These are phyloP conservation scores for Globomyces pollinis-pini DNA, from an alignment of 192 early-diverging fungal genomes.

Conservation along the genomic window DNA sequence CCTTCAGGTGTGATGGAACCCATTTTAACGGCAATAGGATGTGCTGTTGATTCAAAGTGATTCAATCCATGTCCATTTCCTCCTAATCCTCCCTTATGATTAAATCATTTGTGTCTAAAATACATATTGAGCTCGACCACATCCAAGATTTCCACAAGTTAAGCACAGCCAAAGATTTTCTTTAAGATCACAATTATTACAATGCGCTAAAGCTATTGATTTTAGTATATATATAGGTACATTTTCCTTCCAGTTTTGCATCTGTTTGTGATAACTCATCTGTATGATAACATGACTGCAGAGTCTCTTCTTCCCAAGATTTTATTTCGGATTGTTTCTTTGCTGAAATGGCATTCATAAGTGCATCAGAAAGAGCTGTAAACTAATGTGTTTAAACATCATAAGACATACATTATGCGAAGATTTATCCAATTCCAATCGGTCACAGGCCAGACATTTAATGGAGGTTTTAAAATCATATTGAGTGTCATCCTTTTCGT, in stretches of 20 bases:
- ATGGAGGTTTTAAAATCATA: conserved; percentile 70
- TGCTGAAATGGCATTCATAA: conserved; percentile 73
- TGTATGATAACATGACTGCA: conserved; percentile 69
- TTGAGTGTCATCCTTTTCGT: conserved; percentile 59
- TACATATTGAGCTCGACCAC: conserved; percentile 88
- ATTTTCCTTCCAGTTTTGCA: conserved; percentile 27
- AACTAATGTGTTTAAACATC: conserved; percentile 34
- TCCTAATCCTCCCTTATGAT: conserved; percentile 81
- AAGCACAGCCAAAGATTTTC: conserved; percentile 97
- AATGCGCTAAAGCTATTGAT: conserved; percentile 53
- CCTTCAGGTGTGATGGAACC: conserved; percentile 98
- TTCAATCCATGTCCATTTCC: conserved; percentile 89
- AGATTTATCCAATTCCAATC: conserved; percentile 63
- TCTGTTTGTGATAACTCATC: conserved; percentile 57
- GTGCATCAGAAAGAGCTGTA: conserved; percentile 50
- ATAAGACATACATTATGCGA: conserved; percentile 3
- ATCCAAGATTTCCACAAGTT: conserved; percentile 86
- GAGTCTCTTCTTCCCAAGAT: conserved; percentile 85
- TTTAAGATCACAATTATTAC: conserved; percentile 72
- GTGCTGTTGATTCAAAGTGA: conserved; percentile 75
- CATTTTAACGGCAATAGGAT: conserved; percentile 81
- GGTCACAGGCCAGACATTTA: too few species aligned
- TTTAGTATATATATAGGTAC: conserved; percentile 12
- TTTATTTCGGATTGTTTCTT: conserved; percentile 81
- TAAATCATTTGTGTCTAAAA: too few species aligned